Conservation (phyloP, 371 early-diverging fungal species). For the Apophysomyces variabilis region DNA sequence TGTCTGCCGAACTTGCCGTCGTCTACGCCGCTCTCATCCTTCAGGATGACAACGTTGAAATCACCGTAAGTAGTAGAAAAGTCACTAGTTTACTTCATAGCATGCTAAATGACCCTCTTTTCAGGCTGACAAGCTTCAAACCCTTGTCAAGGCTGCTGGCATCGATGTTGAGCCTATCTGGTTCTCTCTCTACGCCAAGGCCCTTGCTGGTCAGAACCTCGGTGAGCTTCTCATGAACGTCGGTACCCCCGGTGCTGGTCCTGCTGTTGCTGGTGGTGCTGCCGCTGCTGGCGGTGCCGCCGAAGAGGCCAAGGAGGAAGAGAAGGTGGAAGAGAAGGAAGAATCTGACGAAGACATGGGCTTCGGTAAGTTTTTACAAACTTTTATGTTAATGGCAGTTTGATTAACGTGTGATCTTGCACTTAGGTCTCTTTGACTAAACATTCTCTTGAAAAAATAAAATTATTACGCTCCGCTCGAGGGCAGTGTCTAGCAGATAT, state of each 20-base stretch:
- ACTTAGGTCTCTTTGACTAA: slow-evolving; percentile 12
- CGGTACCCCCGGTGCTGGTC: slow-evolving; percentile 63
- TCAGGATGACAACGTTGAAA: slow-evolving; percentile 94
- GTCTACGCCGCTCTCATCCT: slow-evolving; percentile 98
- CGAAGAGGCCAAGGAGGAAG: slow-evolving; percentile 54
- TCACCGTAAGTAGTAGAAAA: slow-evolving; percentile 78
- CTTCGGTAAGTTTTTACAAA: slow-evolving; percentile 5
- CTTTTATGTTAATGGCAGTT: neutral
- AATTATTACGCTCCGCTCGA: neutral
- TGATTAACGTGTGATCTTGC: neutral
- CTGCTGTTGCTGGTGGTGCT: slow-evolving; percentile 62
- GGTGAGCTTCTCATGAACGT: slow-evolving; percentile 90
- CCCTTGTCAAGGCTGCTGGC: slow-evolving; percentile 92
- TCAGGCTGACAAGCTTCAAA: slow-evolving; percentile 93
- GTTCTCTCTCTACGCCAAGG: slow-evolving; percentile 97
- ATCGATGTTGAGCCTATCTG: slow-evolving; percentile 95
- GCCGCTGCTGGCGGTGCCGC: slow-evolving; percentile 61
- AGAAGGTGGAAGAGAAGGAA: slow-evolving; percentile 82
- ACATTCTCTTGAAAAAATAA: neutral
- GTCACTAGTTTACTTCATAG: neutral
- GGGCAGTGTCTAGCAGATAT: slow-evolving; percentile 4
- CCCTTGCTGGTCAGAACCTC: slow-evolving; percentile 94
- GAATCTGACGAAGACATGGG: slow-evolving; percentile 87
- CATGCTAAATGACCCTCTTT: neutral
- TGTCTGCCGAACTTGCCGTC: slow-evolving; percentile 88